Percentiles rank a stretch among this genome's conserved stretches.
These are phyloP conservation scores for Diophrys sp. DNA, from an alignment of 73 alveolate genomes.

Conservation along the genomic window DNA sequence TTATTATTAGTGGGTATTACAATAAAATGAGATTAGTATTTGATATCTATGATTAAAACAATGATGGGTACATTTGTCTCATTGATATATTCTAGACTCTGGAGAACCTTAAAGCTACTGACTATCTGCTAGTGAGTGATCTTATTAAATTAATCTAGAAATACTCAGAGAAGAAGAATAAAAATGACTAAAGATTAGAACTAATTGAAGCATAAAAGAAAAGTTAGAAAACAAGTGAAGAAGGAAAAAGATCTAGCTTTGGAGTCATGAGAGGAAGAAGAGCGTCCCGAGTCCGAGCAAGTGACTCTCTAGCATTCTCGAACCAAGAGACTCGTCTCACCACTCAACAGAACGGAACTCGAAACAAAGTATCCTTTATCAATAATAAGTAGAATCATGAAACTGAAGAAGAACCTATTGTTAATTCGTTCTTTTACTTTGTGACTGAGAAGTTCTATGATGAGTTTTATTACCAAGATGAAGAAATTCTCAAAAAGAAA, in stretches of 20 bases:
- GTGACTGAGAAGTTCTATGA: not conserved
- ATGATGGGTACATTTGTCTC: not conserved
- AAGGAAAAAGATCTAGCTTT: too few relatives aligned
- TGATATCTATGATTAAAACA: not conserved
- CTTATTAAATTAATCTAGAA: not conserved
- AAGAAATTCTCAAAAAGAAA: not conserved
- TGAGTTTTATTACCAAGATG: not conserved
- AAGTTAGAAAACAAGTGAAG: too few relatives aligned
- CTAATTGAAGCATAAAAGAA: too few relatives aligned
- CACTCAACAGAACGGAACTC: too few relatives aligned
- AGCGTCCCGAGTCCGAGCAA: too few relatives aligned
- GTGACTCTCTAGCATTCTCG: too few relatives aligned
- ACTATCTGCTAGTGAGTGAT: not conserved
- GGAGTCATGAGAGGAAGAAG: too few relatives aligned
- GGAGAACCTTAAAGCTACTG: not conserved
- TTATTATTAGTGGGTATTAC: not conserved
- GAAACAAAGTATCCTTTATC: too few relatives aligned
- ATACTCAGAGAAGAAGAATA: not conserved
- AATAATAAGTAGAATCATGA: too few relatives aligned
- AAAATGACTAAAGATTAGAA: too few relatives aligned
- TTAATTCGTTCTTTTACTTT: not conserved
- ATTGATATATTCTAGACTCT: not conserved
- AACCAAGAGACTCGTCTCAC: too few relatives aligned
- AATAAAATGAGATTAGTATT: not conserved
- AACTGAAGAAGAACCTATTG: too few relatives aligned